These are phyloP conservation scores for Jamesozyma jinghongensis DNA, from an alignment of 805 yeast genomes.

Conservation along the genomic window DNA sequence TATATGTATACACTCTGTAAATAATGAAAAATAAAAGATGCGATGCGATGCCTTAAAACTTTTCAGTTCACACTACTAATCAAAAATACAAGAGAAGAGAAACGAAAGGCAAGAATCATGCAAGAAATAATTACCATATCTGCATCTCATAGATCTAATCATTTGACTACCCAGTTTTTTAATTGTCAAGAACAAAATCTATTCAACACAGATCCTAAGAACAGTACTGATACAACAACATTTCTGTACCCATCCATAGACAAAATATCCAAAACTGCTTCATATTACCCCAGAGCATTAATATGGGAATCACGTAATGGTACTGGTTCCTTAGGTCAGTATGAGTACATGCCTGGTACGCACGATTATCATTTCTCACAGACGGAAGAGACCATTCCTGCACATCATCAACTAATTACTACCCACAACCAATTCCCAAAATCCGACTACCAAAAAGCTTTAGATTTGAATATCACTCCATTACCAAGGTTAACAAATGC, in stretches of 20 bases:
- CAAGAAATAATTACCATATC: conserved; percentile 68
- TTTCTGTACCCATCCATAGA: conserved; percentile 38
- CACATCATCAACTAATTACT: conserved; percentile 18
- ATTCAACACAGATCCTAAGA: conserved; percentile 22
- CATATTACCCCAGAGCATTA: conserved; percentile 74
- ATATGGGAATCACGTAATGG: conserved; percentile 79
- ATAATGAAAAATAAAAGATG: neutral
- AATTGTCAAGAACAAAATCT: conserved; percentile 71
- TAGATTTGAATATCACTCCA: conserved; percentile 40
- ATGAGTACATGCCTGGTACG: conserved; percentile 36
- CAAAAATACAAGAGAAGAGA: too few species aligned
- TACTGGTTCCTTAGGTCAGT: conserved; percentile 54
- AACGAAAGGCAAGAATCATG: conserved; percentile 34
- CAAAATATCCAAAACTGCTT: conserved; percentile 35
- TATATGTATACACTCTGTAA: neutral
- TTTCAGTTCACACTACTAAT: too few species aligned
- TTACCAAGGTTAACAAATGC: conserved; percentile 31
- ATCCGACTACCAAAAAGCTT: conserved; percentile 52
- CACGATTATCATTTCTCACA: conserved; percentile 17
- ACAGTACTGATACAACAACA: conserved; percentile 36
- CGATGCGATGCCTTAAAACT: neutral
- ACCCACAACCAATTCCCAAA: conserved; percentile 35
- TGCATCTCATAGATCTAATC: conserved; percentile 64
- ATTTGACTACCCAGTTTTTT: conserved; percentile 69
- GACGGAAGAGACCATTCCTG: conserved; percentile 6